Evolutionary conservation across 805 yeast genomes (phyloP).

Genomic region (Starmerella roubikii): DNA sequence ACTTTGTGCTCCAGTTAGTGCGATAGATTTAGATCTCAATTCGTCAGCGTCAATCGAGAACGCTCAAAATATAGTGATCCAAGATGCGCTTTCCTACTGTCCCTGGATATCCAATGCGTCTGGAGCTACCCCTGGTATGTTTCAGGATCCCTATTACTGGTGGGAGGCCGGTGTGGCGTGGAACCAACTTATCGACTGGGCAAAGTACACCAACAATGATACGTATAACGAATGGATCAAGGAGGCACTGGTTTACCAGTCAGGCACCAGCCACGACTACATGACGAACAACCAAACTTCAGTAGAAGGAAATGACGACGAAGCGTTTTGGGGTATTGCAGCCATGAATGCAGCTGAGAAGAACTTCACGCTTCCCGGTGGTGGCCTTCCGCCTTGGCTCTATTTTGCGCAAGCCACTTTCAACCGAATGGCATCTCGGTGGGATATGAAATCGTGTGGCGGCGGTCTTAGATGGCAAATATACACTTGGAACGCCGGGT

Average conservation of each 20-base stretch:
- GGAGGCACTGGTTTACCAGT: constrained; percentile 52
- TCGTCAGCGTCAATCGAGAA: too few species aligned
- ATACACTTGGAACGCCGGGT: constrained; percentile 86
- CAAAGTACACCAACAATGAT: constrained; percentile 54
- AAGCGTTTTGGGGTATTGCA: constrained; percentile 83
- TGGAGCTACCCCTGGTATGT: constrained; percentile 68
- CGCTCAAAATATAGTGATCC: too few species aligned
- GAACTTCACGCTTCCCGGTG: constrained; percentile 60
- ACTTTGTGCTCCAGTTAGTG: too few species aligned
- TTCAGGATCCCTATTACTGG: constrained; percentile 69
- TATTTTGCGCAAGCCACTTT: constrained; percentile 76
- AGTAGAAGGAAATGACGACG: constrained; percentile 88
- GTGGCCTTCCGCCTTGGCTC: constrained; percentile 40
- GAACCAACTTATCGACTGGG: constrained; percentile 57
- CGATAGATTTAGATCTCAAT: too few species aligned
- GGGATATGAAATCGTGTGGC: constrained; percentile 62
- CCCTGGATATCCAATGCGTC: constrained; percentile 12
- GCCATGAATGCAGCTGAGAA: constrained; percentile 75
- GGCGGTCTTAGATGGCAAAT: constrained; percentile 98
- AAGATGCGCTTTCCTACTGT: not conserved
- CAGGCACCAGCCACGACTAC: constrained; percentile 50
- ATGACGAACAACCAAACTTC: constrained; percentile 69
- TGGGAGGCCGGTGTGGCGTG: constrained; percentile 82
- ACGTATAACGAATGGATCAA: constrained; percentile 47
- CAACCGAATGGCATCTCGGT: constrained; percentile 77